These are phyloP conservation scores for Poterioochromonas sp. DNA, from an alignment of 352 stramenopile species.

Conservation along the genomic window DNA sequence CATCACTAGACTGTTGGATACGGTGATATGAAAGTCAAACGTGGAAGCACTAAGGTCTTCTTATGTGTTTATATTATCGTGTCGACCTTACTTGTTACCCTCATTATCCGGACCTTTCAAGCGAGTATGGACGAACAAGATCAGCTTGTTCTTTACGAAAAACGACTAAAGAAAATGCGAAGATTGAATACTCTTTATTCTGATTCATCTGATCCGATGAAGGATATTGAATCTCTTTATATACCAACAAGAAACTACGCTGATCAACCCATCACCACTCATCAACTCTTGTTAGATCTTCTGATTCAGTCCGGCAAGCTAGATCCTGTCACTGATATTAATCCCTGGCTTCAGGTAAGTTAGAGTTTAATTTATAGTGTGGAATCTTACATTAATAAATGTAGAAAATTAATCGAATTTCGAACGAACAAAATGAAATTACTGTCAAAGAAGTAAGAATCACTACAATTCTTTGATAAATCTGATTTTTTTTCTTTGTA, in stretches of 20 bases:
- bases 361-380: not conserved
- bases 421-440: too few species aligned
- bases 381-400: too few species aligned
- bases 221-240: too few species aligned
- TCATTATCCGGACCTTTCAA: not conserved
- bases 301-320: not conserved
- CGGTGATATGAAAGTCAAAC: not conserved
- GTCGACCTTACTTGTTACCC: not conserved
- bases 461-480: too few species aligned
- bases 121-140: not conserved
- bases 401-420: too few species aligned
- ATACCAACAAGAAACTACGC: not conserved
- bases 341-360: slow-evolving; percentile 10
- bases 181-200: not conserved
- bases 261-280: not conserved
- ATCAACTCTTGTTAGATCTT: not conserved
- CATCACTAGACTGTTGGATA: slow-evolving; percentile 8
- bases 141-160: not conserved
- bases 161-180: not conserved
- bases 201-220: not conserved
- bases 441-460: too few species aligned
- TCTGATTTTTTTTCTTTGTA: too few species aligned
- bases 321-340: slow-evolving; percentile 2
- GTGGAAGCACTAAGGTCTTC: not conserved
- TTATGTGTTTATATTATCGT: not conserved